Conservation (phyloP, 1,284 basidiomycete species). For the Stygiomarasmius scandens region DNA sequence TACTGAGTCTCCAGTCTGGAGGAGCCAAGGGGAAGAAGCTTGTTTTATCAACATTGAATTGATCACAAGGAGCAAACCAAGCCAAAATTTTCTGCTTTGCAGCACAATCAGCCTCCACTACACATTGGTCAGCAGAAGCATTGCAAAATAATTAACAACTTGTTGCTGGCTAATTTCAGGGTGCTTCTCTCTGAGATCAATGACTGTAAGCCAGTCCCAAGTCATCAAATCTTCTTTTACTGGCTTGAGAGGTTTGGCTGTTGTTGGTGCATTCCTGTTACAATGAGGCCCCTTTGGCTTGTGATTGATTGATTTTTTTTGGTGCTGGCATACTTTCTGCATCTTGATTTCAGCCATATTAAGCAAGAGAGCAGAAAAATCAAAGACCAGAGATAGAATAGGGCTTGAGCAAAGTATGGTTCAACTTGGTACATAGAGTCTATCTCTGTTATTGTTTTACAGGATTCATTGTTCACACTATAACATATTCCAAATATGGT, state of each 20-base stretch:
- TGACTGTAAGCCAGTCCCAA: conserved; percentile 22
- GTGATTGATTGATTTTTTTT: background rate
- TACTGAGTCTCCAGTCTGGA: background rate
- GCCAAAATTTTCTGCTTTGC: background rate
- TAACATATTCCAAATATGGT: background rate
- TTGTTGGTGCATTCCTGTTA: background rate
- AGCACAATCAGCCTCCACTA: background rate
- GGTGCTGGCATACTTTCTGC: background rate
- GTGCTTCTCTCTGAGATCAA: conserved; percentile 18
- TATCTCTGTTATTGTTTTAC: background rate
- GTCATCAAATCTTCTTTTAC: conserved; percentile 16
- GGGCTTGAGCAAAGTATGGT: too few relatives aligned
- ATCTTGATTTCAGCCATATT: background rate
- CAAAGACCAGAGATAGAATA: too few relatives aligned
- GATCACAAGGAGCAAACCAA: background rate
- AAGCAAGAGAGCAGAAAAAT: background rate
- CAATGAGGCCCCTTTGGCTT: background rate
- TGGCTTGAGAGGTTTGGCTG: background rate
- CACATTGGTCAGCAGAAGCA: background rate
- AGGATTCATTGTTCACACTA: background rate
- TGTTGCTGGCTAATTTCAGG: conserved; percentile 14
- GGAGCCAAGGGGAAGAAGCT: background rate
- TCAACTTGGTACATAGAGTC: too few relatives aligned
- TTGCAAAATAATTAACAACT: conserved; percentile 20
- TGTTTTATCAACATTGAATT: background rate